These are phyloP conservation scores for Rachicladosporium sp. DNA, from an alignment of 2,329 filamentous ascomycete species.

Conservation along the genomic window DNA sequence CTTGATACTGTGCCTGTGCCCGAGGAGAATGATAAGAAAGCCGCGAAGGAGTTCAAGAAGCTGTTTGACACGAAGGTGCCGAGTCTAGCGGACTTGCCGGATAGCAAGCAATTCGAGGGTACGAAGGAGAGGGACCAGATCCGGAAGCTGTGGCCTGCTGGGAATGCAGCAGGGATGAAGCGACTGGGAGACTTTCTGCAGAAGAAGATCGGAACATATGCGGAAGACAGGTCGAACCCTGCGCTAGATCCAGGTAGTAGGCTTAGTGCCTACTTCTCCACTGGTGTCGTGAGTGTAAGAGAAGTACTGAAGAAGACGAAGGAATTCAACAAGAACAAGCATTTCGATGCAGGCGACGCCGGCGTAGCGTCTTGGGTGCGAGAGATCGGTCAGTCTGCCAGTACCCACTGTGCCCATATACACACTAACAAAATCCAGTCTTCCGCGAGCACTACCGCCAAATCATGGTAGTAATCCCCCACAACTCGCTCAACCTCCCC, in stretches of 20 bases:
- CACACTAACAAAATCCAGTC: conserved; percentile 13
- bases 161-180: conserved; percentile 30
- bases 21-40: conserved; percentile 30
- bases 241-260: conserved; percentile 30
- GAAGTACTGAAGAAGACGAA: conserved; percentile 31
- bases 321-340: conserved; percentile 30
- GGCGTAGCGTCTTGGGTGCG: conserved; percentile 35
- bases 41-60: conserved; percentile 36
- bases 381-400: conserved; percentile 23
- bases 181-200: conserved; percentile 29
- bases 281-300: conserved; percentile 34
- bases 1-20: conserved; percentile 32
- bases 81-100: conserved; percentile 19
- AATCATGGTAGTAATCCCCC: conserved; percentile 33
- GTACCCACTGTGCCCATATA: no score
- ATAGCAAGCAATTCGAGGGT: conserved; percentile 29
- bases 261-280: conserved; percentile 34
- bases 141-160: conserved; percentile 34
- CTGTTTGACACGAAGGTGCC: conserved; percentile 46
- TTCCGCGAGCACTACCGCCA: conserved; percentile 41
- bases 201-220: conserved; percentile 26
- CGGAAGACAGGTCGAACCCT: conserved; percentile 30
- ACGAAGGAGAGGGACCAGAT: conserved; percentile 30
- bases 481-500: conserved; percentile 38
- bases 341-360: conserved; percentile 30